Conservation (phyloP, 768 basidiomycete genomes). For the Lactifluus hygrophoroides region DNA sequence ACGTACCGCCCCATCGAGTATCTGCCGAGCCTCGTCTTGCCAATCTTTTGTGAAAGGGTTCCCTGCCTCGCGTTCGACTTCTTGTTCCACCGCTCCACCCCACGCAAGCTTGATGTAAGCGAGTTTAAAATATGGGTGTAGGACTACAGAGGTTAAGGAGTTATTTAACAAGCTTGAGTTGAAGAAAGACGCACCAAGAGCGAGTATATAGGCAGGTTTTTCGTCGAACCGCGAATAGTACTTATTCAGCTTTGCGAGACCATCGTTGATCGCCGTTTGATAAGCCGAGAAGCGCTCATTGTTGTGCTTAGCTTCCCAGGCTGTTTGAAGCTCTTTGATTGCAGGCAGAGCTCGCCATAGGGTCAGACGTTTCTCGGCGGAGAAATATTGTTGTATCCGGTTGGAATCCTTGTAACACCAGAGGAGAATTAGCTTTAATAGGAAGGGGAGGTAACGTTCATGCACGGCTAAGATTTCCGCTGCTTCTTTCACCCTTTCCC, state of each 20-base stretch:
- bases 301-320: no score
- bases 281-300: constrained; percentile 17
- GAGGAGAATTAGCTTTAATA: neutral
- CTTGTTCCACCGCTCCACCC: constrained; percentile 26
- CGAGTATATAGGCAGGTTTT: neutral
- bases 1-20: constrained; percentile 9
- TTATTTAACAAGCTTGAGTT: neutral
- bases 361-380: constrained; percentile 22
- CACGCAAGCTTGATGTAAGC: constrained; percentile 23
- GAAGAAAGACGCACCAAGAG: neutral
- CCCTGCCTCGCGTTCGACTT: neutral
- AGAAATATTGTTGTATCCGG: constrained; percentile 25
- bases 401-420: constrained; percentile 21
- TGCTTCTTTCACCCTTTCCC: neutral
- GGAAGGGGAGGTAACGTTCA: no score
- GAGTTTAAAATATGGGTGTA: constrained; percentile 23
- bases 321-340: no score
- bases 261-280: constrained; percentile 19
- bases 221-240: constrained; percentile 13
- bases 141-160: neutral
- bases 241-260: no score
- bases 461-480: no score
- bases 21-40: constrained; percentile 15
- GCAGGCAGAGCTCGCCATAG: no score
- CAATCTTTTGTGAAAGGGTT: constrained; percentile 18